A percentile compares a stretch with the other conserved stretches of the same genome.
Conservation (phyloP, 345 rosid species). For the Kernera saxatilis region DNA sequence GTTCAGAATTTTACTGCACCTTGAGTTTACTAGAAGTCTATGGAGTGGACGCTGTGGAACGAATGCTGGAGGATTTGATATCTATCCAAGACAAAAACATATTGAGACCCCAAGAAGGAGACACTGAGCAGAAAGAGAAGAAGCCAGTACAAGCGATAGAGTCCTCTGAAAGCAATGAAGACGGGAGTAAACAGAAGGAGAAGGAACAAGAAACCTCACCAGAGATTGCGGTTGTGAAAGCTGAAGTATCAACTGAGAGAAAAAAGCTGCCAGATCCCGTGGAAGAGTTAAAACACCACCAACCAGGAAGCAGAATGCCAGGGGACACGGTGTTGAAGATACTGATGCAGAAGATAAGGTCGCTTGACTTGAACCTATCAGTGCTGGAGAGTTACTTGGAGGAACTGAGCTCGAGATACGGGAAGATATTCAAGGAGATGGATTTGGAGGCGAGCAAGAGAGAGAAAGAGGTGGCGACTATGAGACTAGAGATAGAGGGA, state of each 20-base stretch:
- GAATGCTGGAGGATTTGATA: constrained; percentile 91
- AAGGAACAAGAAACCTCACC: constrained; percentile 34
- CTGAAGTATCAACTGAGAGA: constrained; percentile 20
- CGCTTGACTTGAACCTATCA: constrained; percentile 71
- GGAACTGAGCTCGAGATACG: constrained; percentile 64
- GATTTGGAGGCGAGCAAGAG: constrained; percentile 51
- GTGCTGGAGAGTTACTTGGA: constrained; percentile 87
- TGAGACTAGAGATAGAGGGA: constrained; percentile 43
- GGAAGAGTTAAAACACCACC: constrained; percentile 72
- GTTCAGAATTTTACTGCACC: constrained; percentile 93
- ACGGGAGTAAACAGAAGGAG: constrained; percentile 23
- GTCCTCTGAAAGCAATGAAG: constrained; percentile 29
- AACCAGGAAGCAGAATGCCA: constrained; percentile 81
- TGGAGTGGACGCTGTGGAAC: constrained; percentile 94
- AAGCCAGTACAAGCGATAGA: constrained; percentile 31
- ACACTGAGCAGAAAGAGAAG: constrained; percentile 35
- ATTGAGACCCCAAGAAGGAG: constrained; percentile 13
- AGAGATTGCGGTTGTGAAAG: constrained; percentile 32
- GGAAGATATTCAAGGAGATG: constrained; percentile 62
- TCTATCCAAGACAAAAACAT: constrained; percentile 44
- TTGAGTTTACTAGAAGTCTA: constrained; percentile 74
- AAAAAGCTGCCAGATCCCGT: constrained; percentile 38
- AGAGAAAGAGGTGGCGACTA: constrained; percentile 40
- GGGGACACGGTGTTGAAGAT: constrained; percentile 86
- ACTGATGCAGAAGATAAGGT: constrained; percentile 87